Percentiles rank a stretch among this genome's conserved stretches.
Conservation (phyloP, 495 filamentous ascomycete genomes). For the Podospora didyma region DNA sequence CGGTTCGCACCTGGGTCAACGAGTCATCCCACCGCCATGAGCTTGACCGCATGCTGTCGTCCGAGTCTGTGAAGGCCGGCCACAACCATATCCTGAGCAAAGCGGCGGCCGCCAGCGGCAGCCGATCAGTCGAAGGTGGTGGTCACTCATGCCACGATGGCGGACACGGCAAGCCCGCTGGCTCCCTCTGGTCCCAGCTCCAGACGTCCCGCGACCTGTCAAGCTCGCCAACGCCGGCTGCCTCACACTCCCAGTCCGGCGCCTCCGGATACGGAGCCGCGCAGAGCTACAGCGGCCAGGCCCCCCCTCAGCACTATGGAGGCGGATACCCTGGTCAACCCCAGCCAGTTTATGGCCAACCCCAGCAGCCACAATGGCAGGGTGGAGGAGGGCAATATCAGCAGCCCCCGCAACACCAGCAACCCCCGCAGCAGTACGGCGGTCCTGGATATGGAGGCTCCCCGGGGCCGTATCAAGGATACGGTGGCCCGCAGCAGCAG, state of each 20-base stretch:
- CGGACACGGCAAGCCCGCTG: slow-evolving; percentile 47
- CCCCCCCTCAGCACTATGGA: background rate
- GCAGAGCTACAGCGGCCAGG: slow-evolving; percentile 4
- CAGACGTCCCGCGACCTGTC: slow-evolving; percentile 15
- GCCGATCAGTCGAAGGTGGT: slow-evolving; percentile 31
- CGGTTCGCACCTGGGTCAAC: slow-evolving; percentile 72
- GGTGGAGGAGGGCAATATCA: background rate
- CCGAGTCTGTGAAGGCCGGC: slow-evolving; percentile 74
- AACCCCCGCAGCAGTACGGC: slow-evolving; percentile 4
- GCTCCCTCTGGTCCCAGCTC: slow-evolving; percentile 51
- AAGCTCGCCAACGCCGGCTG: slow-evolving; percentile 6
- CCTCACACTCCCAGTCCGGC: background rate
- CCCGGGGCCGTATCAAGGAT: slow-evolving; percentile 7
- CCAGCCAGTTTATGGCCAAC: background rate
- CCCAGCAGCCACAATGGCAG: slow-evolving; percentile 4
- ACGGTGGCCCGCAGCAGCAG: slow-evolving; percentile 1
- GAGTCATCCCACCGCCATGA: slow-evolving; percentile 58
- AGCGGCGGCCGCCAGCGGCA: slow-evolving; percentile 8
- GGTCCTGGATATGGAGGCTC: slow-evolving; percentile 2
- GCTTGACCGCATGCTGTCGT: slow-evolving; percentile 66
- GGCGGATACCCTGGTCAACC: background rate
- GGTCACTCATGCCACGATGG: slow-evolving; percentile 28
- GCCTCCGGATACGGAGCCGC: background rate
- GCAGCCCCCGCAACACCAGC: slow-evolving; percentile 2
- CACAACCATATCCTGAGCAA: slow-evolving; percentile 60